Conservation (phyloP, 352 stramenopile genomes). For the Elongisporangium anandrum region DNA sequence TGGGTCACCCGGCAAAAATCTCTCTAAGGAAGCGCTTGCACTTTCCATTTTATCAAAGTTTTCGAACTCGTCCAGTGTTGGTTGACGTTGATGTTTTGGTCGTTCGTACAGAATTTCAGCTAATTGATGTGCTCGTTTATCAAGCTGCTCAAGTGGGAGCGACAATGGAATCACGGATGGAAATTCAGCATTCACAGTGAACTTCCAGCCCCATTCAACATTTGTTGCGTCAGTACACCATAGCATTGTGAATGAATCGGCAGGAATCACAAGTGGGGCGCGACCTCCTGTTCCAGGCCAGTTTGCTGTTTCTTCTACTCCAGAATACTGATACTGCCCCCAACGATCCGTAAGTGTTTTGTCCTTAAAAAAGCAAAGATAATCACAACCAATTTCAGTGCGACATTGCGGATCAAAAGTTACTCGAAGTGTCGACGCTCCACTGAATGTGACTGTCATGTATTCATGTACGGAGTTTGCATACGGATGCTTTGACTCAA, state of each 20-base stretch:
- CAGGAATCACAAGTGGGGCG: conserved; percentile 64
- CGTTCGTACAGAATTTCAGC: conserved; percentile 74
- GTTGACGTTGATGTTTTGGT: conserved; percentile 31
- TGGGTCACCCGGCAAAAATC: conserved; percentile 12
- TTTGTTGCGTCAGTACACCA: conserved; percentile 86
- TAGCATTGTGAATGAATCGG: conserved; percentile 75
- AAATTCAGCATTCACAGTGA: conserved; percentile 69
- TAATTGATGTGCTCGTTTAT: conserved; percentile 52
- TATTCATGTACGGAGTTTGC: conserved; percentile 74
- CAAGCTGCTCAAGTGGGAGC: conserved; percentile 48
- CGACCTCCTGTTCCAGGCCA: conserved; percentile 69
- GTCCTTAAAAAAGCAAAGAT: conserved; percentile 84
- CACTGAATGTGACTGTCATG: conserved; percentile 72
- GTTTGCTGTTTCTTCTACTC: conserved; percentile 59
- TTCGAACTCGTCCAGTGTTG: conserved; percentile 44
- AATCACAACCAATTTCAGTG: conserved; percentile 76
- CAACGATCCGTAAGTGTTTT: conserved; percentile 58
- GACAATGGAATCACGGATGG: conserved; percentile 32
- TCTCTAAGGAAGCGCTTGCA: conserved; percentile 1
- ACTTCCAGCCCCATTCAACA: conserved; percentile 88
- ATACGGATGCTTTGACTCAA: conserved; percentile 87
- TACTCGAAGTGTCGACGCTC: conserved; percentile 54
- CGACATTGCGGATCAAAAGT: conserved; percentile 65
- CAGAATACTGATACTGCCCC: conserved; percentile 64
- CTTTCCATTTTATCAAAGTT: conserved; percentile 29